phyloP scores from a whole-genome alignment of 208 protist species.

The Acanthamoeba castellanii region DNA sequence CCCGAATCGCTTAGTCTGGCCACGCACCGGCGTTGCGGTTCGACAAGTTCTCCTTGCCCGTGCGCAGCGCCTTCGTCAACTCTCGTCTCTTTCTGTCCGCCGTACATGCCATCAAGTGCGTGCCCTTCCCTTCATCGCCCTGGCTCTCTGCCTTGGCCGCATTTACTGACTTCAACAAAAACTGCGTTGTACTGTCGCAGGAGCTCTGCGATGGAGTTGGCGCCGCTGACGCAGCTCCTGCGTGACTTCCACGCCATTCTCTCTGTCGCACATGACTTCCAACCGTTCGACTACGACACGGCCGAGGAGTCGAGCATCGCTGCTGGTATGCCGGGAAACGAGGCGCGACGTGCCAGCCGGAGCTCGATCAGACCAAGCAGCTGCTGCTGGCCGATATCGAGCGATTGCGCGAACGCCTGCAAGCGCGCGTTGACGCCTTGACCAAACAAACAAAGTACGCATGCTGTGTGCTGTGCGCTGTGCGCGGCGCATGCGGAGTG shows the following conservation, averaged over 20 bases:
- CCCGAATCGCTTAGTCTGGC: neutral
- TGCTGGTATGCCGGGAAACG: neutral
- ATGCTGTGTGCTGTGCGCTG: neutral
- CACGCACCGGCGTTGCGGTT: neutral
- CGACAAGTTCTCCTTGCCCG: neutral
- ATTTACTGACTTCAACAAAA: no score
- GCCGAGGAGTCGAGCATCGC: neutral
- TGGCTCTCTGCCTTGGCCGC: neutral
- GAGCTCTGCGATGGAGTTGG: neutral
- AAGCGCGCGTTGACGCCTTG: neutral
- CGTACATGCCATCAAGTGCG: neutral
- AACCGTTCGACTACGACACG: slow-evolving; percentile 8
- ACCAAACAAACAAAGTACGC: neutral
- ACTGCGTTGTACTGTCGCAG: neutral
- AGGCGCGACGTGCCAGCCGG: neutral
- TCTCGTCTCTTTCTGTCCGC: slow-evolving; percentile 5
- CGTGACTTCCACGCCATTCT: neutral
- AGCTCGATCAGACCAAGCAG: neutral
- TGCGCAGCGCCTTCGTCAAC: slow-evolving; percentile 59
- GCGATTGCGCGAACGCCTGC: neutral
- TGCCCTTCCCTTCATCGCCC: neutral
- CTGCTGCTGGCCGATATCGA: slow-evolving; percentile 14
- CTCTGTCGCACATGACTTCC: neutral
- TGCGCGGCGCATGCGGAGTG: neutral
- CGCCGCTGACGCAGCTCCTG: neutral